Evolutionary conservation across 2,329 filamentous ascomycete genomes (phyloP).

Genomic region (Cladophialophora yegresii): DNA sequence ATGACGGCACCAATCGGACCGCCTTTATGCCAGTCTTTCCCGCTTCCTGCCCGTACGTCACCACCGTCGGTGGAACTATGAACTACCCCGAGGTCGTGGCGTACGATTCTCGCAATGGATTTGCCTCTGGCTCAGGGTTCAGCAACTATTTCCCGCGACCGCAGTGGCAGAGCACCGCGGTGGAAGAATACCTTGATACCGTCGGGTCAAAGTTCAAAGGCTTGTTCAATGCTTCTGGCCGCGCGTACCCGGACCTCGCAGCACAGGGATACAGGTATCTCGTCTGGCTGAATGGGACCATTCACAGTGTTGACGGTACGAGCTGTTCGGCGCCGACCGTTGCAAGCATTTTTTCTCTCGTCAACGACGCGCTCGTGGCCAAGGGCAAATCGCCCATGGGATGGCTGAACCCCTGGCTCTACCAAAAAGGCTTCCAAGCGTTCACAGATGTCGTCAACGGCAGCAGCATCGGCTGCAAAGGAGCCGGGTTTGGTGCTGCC

Average conservation of each 20-base stretch:
- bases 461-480: conserved; percentile 42
- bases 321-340: conserved; percentile 60
- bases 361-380: conserved; percentile 63
- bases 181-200: conserved; percentile 49
- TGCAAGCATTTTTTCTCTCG: conserved; percentile 59
- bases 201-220: conserved; percentile 48
- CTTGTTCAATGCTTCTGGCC: conserved; percentile 55
- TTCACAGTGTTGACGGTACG: conserved; percentile 44
- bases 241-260: conserved; percentile 61
- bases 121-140: conserved; percentile 54
- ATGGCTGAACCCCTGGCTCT: conserved; percentile 64
- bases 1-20: conserved; percentile 60
- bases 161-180: conserved; percentile 50
- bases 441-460: conserved; percentile 52
- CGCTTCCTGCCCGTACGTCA: conserved; percentile 68
- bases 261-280: conserved; percentile 58
- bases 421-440: conserved; percentile 50
- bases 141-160: conserved; percentile 55
- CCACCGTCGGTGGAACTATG: conserved; percentile 63
- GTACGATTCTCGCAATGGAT: conserved; percentile 48
- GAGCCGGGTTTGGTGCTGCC: conserved; percentile 42
- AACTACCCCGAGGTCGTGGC: conserved; percentile 54
- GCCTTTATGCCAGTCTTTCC: conserved; percentile 66
- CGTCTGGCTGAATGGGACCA: conserved; percentile 47
- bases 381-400: conserved; percentile 55